Percentiles rank a stretch among this genome's conserved stretches.
These are phyloP conservation scores for Cutaneotrichosporon dermatis DNA, from an alignment of 1,284 basidiomycete species.

Conservation along the genomic window DNA sequence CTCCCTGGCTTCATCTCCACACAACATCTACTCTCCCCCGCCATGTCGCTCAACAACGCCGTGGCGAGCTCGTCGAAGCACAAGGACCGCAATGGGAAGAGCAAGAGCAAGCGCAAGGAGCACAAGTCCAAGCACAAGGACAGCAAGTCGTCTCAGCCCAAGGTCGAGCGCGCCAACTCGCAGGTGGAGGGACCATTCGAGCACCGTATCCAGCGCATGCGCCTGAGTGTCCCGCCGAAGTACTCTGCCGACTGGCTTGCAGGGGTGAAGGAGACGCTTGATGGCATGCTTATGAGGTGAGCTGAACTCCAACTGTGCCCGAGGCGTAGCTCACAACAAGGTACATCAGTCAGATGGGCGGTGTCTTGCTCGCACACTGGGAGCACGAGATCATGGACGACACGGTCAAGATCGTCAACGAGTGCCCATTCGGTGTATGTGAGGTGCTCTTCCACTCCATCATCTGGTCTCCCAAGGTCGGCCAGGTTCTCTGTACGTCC, in stretches of 20 bases:
- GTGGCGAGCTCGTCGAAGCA: conserved; percentile 27
- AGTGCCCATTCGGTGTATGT: conserved; percentile 81
- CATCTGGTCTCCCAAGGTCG: conserved; percentile 83
- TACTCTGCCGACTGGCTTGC: conserved; percentile 65
- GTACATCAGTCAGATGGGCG: conserved; percentile 79
- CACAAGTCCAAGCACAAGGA: conserved; percentile 7
- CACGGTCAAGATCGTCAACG: conserved; percentile 68
- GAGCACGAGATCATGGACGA: conserved; percentile 66
- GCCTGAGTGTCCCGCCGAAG: conserved; percentile 74
- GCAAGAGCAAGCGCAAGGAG: conserved; percentile 17
- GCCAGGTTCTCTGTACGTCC: conserved; percentile 71
- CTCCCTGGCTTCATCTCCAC: conserved; percentile 3
- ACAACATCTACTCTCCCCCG: neutral
- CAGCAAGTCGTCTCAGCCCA: neutral
- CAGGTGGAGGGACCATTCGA: conserved; percentile 57
- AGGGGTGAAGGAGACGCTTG: conserved; percentile 81
- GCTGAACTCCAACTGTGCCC: conserved; percentile 29
- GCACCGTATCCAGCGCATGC: conserved; percentile 61
- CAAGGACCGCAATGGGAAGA: conserved; percentile 21
- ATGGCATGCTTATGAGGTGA: conserved; percentile 90
- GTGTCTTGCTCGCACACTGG: conserved; percentile 83
- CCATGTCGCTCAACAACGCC: conserved; percentile 21
- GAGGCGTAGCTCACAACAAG: conserved; percentile 50
- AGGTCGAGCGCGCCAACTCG: neutral
- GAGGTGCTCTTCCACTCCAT: conserved; percentile 74